Evolutionary conservation across 352 stramenopile species (phyloP).

Genomic region (Phytophthora tentaculata): DNA sequence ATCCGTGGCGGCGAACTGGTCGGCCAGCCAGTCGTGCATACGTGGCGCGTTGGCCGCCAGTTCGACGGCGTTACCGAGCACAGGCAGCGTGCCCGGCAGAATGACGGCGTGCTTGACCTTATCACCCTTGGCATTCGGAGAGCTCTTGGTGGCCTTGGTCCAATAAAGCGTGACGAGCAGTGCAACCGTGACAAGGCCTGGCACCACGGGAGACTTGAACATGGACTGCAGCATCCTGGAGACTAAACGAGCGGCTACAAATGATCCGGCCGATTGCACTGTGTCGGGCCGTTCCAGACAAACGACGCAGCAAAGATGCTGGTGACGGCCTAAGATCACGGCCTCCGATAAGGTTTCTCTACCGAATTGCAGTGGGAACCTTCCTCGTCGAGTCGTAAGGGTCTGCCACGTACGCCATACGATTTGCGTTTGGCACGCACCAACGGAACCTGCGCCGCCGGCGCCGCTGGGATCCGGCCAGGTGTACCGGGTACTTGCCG

Average conservation of each 20-base stretch:
- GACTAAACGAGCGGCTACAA: not conserved
- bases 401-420: constrained; percentile 14
- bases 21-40: constrained; percentile 54
- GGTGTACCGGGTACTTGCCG: not conserved
- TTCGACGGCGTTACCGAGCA: constrained; percentile 55
- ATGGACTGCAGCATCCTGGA: constrained; percentile 31
- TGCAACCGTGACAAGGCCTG: constrained; percentile 32
- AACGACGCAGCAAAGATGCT: constrained; percentile 16
- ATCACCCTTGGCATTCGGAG: constrained; percentile 21
- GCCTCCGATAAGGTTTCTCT: constrained; percentile 10
- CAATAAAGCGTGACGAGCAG: constrained; percentile 33
- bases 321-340: constrained; percentile 1
- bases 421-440: constrained; percentile 21
- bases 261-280: constrained; percentile 13
- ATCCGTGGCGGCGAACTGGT: constrained; percentile 41
- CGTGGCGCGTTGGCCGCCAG: constrained; percentile 35
- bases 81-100: constrained; percentile 40
- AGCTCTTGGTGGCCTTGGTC: constrained; percentile 23
- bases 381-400: constrained; percentile 30
- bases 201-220: constrained; percentile 32
- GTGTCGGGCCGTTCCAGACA: constrained; percentile 9
- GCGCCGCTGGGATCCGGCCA: too few species aligned
- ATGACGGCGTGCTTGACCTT: constrained; percentile 33
- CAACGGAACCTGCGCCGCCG: constrained; percentile 27
- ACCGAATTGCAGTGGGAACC: constrained; percentile 20